phyloP scores from a whole-genome alignment of 2,329 filamentous ascomycete genomes.

The Ilyonectria sp. region DNA sequence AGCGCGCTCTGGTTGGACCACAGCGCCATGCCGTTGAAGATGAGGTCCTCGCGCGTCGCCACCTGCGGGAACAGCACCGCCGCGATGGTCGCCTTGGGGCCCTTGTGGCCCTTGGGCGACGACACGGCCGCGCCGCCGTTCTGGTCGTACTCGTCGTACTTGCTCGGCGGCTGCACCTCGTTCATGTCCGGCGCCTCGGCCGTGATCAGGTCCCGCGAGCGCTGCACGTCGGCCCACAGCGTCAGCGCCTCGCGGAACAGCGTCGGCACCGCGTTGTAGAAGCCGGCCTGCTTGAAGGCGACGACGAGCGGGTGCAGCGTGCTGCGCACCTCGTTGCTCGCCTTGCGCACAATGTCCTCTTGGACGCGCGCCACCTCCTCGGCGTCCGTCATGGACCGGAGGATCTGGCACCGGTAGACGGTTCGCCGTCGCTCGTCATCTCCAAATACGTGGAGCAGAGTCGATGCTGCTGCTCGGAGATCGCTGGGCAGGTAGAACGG shows the following conservation, averaged over 20 bases:
- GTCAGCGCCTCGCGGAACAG: conserved; percentile 45
- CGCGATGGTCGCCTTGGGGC: conserved; percentile 23
- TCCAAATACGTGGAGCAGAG: conserved; percentile 44
- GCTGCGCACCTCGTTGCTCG: conserved; percentile 44
- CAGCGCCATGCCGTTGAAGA: conserved; percentile 45
- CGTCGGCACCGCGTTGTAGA: conserved; percentile 41
- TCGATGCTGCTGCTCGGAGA: conserved; percentile 31
- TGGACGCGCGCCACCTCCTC: conserved; percentile 38
- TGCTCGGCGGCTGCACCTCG: conserved; percentile 33
- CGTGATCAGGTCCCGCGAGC: conserved; percentile 44
- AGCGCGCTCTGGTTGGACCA: conserved; percentile 44
- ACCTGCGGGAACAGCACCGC: conserved; percentile 48
- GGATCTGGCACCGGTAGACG: conserved; percentile 49
- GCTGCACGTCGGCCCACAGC: conserved; percentile 46
- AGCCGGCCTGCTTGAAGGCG: conserved; percentile 44
- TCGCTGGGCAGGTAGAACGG: conserved; percentile 48
- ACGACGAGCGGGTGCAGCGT: conserved; percentile 41
- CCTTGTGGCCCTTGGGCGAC: conserved; percentile 19
- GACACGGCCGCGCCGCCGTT: conserved; percentile 7
- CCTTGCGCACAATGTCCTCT: conserved; percentile 46
- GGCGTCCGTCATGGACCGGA: conserved; percentile 38
- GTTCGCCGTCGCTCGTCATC: conserved; percentile 45
- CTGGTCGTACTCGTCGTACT: conserved; percentile 41
- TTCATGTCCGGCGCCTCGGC: conserved; percentile 43
- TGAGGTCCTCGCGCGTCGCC: conserved; percentile 39